Percentiles rank a stretch among this genome's conserved stretches.
phyloP scores from a whole-genome alignment of 2,329 filamentous ascomycete genomes.

The Waltergamsia citrina region DNA sequence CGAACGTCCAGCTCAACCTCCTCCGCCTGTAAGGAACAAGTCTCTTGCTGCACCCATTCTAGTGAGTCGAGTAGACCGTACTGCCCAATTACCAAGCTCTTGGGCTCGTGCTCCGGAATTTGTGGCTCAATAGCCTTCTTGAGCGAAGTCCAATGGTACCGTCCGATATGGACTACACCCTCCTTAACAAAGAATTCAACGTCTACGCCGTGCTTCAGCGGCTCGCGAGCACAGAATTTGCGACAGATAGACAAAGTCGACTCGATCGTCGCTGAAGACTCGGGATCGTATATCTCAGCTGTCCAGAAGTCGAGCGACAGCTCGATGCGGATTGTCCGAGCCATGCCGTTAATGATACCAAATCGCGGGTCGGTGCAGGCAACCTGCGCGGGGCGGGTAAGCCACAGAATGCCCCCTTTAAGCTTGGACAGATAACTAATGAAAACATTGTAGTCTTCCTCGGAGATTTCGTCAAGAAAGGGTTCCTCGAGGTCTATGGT shows the following conservation, averaged over 20 bases:
- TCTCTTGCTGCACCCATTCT: no score
- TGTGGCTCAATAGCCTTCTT: no score
- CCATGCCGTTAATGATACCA: background rate
- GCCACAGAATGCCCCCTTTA: constrained; percentile 2
- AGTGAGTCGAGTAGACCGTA: no score
- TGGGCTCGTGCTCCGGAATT: no score
- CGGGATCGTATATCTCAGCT: background rate
- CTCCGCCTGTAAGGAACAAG: no score
- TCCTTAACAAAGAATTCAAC: background rate
- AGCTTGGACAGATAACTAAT: background rate
- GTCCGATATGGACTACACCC: background rate
- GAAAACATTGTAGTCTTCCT: background rate
- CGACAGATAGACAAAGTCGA: background rate
- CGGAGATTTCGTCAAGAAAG: background rate
- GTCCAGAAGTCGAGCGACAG: background rate
- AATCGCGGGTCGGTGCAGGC: background rate
- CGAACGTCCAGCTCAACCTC: no score
- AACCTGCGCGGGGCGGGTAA: constrained; percentile 2
- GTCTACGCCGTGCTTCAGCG: background rate
- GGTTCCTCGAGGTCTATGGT: background rate
- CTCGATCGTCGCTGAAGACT: background rate
- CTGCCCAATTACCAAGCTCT: no score
- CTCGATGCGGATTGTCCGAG: constrained; percentile 3
- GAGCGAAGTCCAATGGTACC: constrained; percentile 1
- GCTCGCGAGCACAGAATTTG: background rate